Evolutionary conservation across 345 rosid species (phyloP).

Genomic region (Alliaria petiolata): DNA sequence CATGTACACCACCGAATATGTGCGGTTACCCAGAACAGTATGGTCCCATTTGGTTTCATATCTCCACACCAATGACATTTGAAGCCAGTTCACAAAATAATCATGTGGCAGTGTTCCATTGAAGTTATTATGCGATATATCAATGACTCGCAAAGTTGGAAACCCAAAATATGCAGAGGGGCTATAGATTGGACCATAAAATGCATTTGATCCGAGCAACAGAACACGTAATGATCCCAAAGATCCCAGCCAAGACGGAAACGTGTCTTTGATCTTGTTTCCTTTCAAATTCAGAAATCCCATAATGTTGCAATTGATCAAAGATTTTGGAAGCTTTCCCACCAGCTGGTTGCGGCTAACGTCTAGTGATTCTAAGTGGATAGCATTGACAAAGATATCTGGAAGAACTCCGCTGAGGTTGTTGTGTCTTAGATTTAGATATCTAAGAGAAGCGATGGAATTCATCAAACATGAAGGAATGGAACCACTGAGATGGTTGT

Average conservation of each 20-base stretch:
- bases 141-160: constrained; percentile 38
- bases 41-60: too few relatives aligned
- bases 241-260: background rate
- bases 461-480: background rate
- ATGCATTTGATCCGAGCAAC: background rate
- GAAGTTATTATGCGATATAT: constrained; percentile 33
- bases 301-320: background rate
- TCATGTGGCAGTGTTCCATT: too few relatives aligned
- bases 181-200: background rate
- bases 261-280: background rate
- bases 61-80: too few relatives aligned
- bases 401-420: background rate
- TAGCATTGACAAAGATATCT: too few relatives aligned
- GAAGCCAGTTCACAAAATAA: too few relatives aligned
- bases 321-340: too few relatives aligned
- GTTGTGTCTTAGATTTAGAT: background rate
- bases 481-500: background rate
- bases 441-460: background rate
- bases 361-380: too few relatives aligned
- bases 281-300: background rate
- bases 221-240: background rate
- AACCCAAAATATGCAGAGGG: background rate
- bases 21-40: too few relatives aligned
- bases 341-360: too few relatives aligned
- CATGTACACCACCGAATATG: too few relatives aligned